Conservation (phyloP, 495 filamentous ascomycete genomes). For the Ascodesmis nigricans region DNA sequence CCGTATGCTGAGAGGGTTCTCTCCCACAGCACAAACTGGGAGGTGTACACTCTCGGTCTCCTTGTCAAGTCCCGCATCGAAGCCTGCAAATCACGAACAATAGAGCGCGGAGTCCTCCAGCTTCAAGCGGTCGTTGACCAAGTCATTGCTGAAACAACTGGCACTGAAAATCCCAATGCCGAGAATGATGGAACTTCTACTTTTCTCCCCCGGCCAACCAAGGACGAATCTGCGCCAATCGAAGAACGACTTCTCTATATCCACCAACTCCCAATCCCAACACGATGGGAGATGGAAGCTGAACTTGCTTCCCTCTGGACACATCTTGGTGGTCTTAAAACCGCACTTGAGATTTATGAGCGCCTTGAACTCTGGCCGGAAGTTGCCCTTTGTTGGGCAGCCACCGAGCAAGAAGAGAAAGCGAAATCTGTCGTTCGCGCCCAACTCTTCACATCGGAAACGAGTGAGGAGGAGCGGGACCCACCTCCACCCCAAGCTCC, state of each 20-base stretch:
- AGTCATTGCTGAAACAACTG: constrained; percentile 68
- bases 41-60: constrained; percentile 85
- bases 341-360: constrained; percentile 90
- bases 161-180: constrained; percentile 19
- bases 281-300: constrained; percentile 79
- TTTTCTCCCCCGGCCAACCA: constrained; percentile 62
- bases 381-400: constrained; percentile 70
- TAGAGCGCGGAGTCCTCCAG: constrained; percentile 76
- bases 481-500: constrained; percentile 66
- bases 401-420: constrained; percentile 63
- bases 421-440: constrained; percentile 50
- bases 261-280: constrained; percentile 58
- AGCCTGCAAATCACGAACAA: constrained; percentile 57
- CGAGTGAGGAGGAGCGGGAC: constrained; percentile 27
- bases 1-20: constrained; percentile 81
- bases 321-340: constrained; percentile 59
- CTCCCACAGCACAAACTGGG: constrained; percentile 85
- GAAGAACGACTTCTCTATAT: constrained; percentile 59
- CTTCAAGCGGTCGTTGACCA: constrained; percentile 93
- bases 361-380: constrained; percentile 89
- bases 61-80: constrained; percentile 77
- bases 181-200: constrained; percentile 28
- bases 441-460: constrained; percentile 44
- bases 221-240: constrained; percentile 54
- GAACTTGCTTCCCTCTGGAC: constrained; percentile 86